phyloP scores from a whole-genome alignment of 2,329 filamentous ascomycete species.

The Pestalotiopsis sp. region DNA sequence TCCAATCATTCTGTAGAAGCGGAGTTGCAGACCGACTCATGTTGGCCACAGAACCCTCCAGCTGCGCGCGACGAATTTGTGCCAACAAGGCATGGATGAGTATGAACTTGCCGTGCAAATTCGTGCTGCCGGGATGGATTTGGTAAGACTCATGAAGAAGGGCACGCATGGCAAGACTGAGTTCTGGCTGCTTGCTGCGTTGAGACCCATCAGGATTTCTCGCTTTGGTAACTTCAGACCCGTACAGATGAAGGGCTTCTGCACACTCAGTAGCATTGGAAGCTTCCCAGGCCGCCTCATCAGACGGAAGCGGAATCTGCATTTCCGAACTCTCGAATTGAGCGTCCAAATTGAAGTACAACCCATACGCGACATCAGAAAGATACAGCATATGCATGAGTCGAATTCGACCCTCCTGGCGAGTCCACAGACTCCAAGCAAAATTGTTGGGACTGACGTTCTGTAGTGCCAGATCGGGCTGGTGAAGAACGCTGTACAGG shows the following conservation, averaged over 20 bases:
- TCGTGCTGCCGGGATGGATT: conserved; percentile 67
- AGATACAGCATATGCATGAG: conserved; percentile 67
- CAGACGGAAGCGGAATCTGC: conserved; percentile 67
- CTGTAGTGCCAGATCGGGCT: conserved; percentile 49
- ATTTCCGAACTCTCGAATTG: conserved; percentile 67
- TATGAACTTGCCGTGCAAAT: conserved; percentile 74
- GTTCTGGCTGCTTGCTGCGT: conserved; percentile 64
- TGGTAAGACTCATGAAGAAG: conserved; percentile 60
- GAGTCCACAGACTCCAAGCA: conserved; percentile 68
- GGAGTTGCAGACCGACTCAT: conserved; percentile 53
- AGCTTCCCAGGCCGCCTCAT: conserved; percentile 76
- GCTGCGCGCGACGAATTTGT: conserved; percentile 52
- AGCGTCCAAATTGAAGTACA: conserved; percentile 72
- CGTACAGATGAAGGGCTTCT: conserved; percentile 64
- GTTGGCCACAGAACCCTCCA: conserved; percentile 39
- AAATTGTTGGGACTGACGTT: conserved; percentile 54
- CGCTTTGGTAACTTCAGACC: conserved; percentile 53
- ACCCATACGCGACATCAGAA: conserved; percentile 63
- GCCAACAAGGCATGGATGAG: conserved; percentile 69
- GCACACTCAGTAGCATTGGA: conserved; percentile 60
- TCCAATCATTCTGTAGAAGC: conserved; percentile 60
- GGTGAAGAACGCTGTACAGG: conserved; percentile 62
- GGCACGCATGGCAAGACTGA: conserved; percentile 62
- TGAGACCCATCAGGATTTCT: conserved; percentile 65
- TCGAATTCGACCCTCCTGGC: conserved; percentile 70